Base-by-base conservation (phyloP, 129 eudicot species). In the Pittosporum tobira region DNA sequence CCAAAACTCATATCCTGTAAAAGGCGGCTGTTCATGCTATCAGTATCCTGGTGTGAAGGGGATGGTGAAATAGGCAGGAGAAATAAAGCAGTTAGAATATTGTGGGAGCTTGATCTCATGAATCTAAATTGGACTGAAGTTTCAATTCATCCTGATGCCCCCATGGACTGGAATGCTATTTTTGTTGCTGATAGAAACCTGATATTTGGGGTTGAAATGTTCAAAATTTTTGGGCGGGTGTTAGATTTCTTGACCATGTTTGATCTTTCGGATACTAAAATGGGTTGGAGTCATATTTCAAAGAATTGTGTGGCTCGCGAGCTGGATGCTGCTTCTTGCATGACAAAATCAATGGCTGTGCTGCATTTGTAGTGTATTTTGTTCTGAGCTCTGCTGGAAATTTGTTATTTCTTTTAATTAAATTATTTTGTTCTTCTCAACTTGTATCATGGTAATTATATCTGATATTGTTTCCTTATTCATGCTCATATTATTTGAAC, bases 1-100 rank as follows among this genome's bases (percentile, higher is more conserved):
- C 99, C 99, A 4, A 83, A 91, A 65, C 79, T 91, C 18, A 71
- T 87, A 16, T 76, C 83, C 1, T 83, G 83, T 30, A 72, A 68
- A 19, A 66, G 68, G 5, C 81, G 91, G 36, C 54, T 91, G 15
- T 80, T 83, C 65, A 84, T 90, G 97, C 82, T 90, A 30, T 78
- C 88, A 15, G 99, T 91, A 27, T 91, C 96, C 1, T 91, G 99
- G 99, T 91, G 99, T 65, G 99, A 91, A 64, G 99, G 99, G 13
- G 99, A 91, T 14, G 99, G 99, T 13, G 83, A 91, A 61, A 91
- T 91, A 45, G 99, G 99, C 13, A 69, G 96, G 75, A 78, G 96
- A 66, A 91, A 91, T 65, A 91, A 91, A 68, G 99, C 94, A 21
- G 94, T 91, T 54, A 59, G 96, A 48, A 91, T 87, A 73, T 71